phyloP scores from a whole-genome alignment of 1,284 basidiomycete genomes.

The Austroboletus niveus region DNA sequence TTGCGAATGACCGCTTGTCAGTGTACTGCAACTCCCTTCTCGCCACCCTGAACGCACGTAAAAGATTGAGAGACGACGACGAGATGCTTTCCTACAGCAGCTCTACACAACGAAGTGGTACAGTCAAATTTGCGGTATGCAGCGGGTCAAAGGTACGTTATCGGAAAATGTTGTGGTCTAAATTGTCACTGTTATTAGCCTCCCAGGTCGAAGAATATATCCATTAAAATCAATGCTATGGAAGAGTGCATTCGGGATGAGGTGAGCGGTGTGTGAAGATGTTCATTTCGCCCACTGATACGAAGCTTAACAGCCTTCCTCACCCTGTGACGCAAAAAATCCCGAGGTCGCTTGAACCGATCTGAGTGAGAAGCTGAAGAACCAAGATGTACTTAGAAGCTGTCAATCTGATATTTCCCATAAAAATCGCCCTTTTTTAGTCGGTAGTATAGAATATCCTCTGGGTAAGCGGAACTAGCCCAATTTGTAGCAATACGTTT shows the following conservation, averaged over 20 bases:
- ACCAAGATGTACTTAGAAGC: neutral
- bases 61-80: conserved; percentile 27
- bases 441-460: neutral
- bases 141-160: conserved; percentile 7
- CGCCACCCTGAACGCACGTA: conserved; percentile 46
- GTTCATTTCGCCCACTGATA: neutral
- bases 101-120: too few relatives aligned
- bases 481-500: neutral
- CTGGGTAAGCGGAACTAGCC: neutral
- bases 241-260: conserved; percentile 17
- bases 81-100: too few relatives aligned
- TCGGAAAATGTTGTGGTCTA: neutral
- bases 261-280: conserved; percentile 2
- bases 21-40: conserved; percentile 50
- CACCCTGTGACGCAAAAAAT: neutral
- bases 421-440: neutral
- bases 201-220: conserved; percentile 10
- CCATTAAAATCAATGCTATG: conserved; percentile 21
- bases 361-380: neutral
- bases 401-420: neutral
- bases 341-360: neutral
- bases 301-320: neutral
- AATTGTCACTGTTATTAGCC: neutral
- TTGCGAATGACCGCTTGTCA: conserved; percentile 15
- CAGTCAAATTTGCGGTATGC: neutral